These are phyloP conservation scores for Penicillium concentricum DNA, from an alignment of 2,329 filamentous ascomycete genomes.

Conservation along the genomic window DNA sequence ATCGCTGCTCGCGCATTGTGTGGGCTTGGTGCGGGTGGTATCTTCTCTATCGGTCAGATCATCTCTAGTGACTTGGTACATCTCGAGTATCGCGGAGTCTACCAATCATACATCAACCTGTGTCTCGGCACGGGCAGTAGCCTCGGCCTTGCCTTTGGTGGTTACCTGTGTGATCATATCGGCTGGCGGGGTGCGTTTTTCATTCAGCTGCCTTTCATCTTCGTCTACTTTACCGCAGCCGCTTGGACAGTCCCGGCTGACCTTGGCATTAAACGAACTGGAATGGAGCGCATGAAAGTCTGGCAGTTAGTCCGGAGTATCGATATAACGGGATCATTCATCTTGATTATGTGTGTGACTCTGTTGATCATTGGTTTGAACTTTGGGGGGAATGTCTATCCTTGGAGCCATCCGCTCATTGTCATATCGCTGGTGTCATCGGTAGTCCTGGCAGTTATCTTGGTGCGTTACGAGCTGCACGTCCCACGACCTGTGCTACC, in stretches of 20 bases:
- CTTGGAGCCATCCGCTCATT: constrained; percentile 53
- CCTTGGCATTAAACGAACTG: constrained; percentile 48
- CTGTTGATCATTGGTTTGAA: constrained; percentile 53
- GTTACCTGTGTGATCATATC: constrained; percentile 40
- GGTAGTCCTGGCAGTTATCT: constrained; percentile 36
- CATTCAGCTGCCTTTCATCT: constrained; percentile 52
- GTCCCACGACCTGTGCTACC: constrained; percentile 53
- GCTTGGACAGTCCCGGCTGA: constrained; percentile 42
- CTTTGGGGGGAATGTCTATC: constrained; percentile 53
- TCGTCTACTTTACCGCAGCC: constrained; percentile 28
- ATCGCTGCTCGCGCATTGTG: constrained; percentile 69
- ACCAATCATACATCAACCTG: constrained; percentile 45
- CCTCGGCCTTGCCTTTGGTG: constrained; percentile 40
- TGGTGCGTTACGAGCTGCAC: constrained; percentile 44
- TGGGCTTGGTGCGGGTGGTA: constrained; percentile 70
- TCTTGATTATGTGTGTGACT: constrained; percentile 49
- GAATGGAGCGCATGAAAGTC: constrained; percentile 41
- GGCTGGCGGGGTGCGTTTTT: constrained; percentile 47
- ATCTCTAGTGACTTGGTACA: constrained; percentile 67
- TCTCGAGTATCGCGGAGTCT: constrained; percentile 58
- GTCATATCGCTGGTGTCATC: constrained; percentile 47
- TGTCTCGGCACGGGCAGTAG: constrained; percentile 39
- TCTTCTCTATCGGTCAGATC: constrained; percentile 66
- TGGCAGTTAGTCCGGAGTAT: constrained; percentile 48
- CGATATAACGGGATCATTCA: constrained; percentile 50